These are phyloP conservation scores for Rehmannia glutinosa DNA, from an alignment of 257 asterid genomes.

Conservation along the genomic window DNA sequence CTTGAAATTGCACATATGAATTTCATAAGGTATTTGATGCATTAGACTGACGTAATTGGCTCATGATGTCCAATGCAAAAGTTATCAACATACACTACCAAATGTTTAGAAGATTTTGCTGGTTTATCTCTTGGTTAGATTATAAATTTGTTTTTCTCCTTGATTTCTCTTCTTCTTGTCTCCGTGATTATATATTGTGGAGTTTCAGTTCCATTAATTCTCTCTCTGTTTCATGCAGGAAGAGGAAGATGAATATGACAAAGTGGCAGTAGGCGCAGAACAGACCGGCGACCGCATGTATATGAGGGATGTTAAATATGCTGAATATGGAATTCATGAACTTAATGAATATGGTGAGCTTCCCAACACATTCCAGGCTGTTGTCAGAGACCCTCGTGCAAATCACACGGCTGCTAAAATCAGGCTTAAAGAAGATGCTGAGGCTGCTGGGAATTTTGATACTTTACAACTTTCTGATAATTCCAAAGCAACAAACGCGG, in stretches of 20 bases:
- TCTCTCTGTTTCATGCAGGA: constrained; percentile 44
- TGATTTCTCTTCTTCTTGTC: neutral
- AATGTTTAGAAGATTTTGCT: no score
- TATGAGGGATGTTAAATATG: constrained; percentile 37
- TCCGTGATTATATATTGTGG: neutral
- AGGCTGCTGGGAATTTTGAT: constrained; percentile 50
- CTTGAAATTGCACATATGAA: neutral
- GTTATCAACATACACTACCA: neutral
- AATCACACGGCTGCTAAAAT: constrained; percentile 69
- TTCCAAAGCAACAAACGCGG: constrained; percentile 9
- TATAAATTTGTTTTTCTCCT: neutral
- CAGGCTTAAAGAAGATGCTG: constrained; percentile 79
- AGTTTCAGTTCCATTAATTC: neutral
- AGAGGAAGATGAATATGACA: constrained; percentile 87
- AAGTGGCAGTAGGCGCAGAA: constrained; percentile 62
- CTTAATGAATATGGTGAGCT: constrained; percentile 36
- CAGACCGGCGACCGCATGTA: constrained; percentile 45
- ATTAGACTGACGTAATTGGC: neutral
- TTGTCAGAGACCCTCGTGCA: constrained; percentile 72
- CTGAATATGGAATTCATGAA: constrained; percentile 41
- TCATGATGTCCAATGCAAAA: neutral
- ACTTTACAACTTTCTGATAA: constrained; percentile 36
- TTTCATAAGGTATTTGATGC: neutral
- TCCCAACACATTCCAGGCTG: constrained; percentile 40
- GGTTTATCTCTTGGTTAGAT: neutral